Conservation (phyloP, 129 eudicot genomes). For the Rutidosis leptorrhynchoides region DNA sequence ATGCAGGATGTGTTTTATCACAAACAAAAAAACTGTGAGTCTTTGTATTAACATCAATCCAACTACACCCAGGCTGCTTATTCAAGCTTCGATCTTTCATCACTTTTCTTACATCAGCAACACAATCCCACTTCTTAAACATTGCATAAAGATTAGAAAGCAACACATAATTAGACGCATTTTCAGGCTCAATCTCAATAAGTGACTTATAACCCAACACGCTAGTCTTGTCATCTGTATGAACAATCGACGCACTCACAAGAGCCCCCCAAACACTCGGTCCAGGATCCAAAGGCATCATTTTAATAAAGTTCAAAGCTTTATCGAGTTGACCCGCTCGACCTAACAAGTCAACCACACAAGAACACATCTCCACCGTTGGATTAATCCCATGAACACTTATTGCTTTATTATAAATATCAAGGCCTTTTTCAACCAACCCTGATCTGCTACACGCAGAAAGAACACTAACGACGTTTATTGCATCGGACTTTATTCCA, state of each 20-base stretch:
- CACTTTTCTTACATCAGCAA: conserved; percentile 43
- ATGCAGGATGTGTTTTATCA: conserved; percentile 48
- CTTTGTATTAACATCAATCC: conserved; percentile 47
- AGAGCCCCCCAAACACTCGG: conserved; percentile 77
- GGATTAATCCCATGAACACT: conserved; percentile 35
- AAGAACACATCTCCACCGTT: conserved; percentile 59
- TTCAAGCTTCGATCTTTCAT: conserved; percentile 59
- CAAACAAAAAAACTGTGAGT: conserved; percentile 54
- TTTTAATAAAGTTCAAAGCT: conserved; percentile 55
- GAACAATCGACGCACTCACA: conserved; percentile 39
- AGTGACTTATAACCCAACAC: conserved; percentile 56
- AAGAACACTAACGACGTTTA: conserved; percentile 57
- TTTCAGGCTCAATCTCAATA: conserved; percentile 56
- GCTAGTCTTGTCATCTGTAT: conserved; percentile 38
- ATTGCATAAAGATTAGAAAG: conserved; percentile 63
- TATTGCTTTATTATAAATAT: conserved; percentile 32
- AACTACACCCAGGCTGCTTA: conserved; percentile 73
- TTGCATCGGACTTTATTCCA: conserved; percentile 49
- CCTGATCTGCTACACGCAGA: conserved; percentile 74
- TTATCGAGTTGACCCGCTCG: conserved; percentile 46
- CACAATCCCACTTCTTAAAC: conserved; percentile 50
- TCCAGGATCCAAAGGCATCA: conserved; percentile 49
- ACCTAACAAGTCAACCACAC: conserved; percentile 65
- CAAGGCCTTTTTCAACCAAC: conserved; percentile 43
- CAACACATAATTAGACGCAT: conserved; percentile 58